Evolutionary conservation across 306 rosid species (phyloP), one percentile per base, ranked within the genome.

Genomic region (Echinosophora koreensis): DNA sequence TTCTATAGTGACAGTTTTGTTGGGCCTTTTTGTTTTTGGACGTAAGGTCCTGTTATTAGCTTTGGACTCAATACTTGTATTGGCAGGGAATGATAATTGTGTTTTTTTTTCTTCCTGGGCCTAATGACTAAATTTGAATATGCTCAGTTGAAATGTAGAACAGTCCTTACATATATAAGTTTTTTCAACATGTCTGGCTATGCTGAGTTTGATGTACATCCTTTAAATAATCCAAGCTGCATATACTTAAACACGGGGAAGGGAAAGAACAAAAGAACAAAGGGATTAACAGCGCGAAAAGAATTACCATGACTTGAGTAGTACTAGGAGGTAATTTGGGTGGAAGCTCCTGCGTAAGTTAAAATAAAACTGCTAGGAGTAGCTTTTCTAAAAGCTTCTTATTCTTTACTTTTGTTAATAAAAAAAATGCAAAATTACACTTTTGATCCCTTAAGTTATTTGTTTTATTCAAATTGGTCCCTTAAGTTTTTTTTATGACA

Each of bases 61-160:
- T 47, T 78, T 77, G 75, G 59, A 8, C 68, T 50, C 54, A 27
- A 66, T 11, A 56, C 12, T 66, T 64, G 50, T 66, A 47, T 44
- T 42, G 68, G 38, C 22, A 46, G 44, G 59, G 39, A 30, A 41
- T 27, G 74, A 42, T 16, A 41, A 28, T 14, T 51, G 61, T 37
- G 15, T 5, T 62, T 37, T 5, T 62, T 37, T 17, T 27, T 10
- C 62, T 57, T 49, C 35, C 57, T 55, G 22, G 47, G 67, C 47
- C 67, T 12, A 6, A 30, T 46, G 59, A 18, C 68, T 32, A 35
- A 65, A 14, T 42, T 66, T 56, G 44, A 32, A 42, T 2, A 30
- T 41, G 47, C 42, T 47, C 27, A 3, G 62, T 46, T 69, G 55
- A 47, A 46, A 30, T 58, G 52, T 68, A 27, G 46, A 61, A 32